These are phyloP conservation scores for Drosera capensis DNA, from an alignment of 148 eudicot species.

Conservation along the genomic window DNA sequence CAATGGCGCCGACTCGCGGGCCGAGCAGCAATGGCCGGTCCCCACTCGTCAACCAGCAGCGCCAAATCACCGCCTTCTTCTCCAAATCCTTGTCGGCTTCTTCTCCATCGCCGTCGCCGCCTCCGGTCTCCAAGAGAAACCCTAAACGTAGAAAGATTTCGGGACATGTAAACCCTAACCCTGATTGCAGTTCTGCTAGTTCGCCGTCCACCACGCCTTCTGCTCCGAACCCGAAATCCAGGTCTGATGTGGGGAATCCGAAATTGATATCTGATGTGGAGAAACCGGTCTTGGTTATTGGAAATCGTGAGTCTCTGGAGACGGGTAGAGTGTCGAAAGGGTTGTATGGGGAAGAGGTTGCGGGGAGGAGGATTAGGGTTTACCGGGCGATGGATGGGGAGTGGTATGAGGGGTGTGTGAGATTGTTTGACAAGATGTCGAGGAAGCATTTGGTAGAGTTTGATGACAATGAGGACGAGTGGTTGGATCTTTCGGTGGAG, in stretches of 20 bases:
- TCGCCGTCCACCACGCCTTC: conserved; percentile 52
- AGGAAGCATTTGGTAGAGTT: conserved; percentile 73
- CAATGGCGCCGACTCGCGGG: conserved; percentile 54
- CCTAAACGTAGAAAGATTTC: conserved; percentile 19
- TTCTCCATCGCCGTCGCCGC: conserved; percentile 15
- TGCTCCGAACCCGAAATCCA: conserved; percentile 27
- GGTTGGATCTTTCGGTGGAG: conserved; percentile 44
- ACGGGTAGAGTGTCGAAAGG: conserved; percentile 1
- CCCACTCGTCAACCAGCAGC: conserved; percentile 69
- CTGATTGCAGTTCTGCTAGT: conserved; percentile 19
- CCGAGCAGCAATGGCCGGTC: conserved; percentile 54
- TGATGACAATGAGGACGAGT: conserved; percentile 72
- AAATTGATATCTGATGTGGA: no score
- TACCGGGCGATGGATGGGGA: conserved; percentile 71
- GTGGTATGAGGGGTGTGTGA: conserved; percentile 80
- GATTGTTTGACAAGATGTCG: conserved; percentile 31
- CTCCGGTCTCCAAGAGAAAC: conserved; percentile 21
- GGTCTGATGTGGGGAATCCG: no score
- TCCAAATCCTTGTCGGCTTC: conserved; percentile 17
- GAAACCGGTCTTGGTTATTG: conserved; percentile 45
- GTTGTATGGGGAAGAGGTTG: conserved; percentile 36
- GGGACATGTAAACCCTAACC: conserved; percentile 6
- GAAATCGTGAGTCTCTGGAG: conserved; percentile 12
- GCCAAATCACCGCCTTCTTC: conserved; percentile 90
- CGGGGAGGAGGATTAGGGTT: conserved; percentile 50